Evolutionary conservation across 2,329 filamentous ascomycete genomes (phyloP).

Genomic region (Alternaria sp.): DNA sequence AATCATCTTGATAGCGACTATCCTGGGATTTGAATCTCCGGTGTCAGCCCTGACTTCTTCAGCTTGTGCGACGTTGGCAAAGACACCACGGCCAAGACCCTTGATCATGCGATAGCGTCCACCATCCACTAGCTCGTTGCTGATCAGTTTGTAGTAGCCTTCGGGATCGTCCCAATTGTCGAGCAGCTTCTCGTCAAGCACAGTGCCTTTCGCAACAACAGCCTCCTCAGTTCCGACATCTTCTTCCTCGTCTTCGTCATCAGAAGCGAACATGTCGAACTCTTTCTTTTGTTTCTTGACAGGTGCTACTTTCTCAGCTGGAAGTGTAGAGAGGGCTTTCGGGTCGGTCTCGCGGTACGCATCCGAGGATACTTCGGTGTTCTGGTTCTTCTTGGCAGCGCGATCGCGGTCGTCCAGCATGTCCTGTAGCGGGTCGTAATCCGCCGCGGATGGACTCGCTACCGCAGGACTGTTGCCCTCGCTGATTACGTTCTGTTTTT

Average conservation of each 20-base stretch:
- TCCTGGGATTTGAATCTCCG: conserved; percentile 56
- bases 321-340: conserved; percentile 60
- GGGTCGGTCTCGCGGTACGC: conserved; percentile 66
- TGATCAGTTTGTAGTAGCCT: conserved; percentile 94
- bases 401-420: conserved; percentile 83
- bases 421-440: conserved; percentile 88
- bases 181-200: conserved; percentile 74
- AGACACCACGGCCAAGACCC: conserved; percentile 91
- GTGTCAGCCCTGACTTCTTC: conserved; percentile 37
- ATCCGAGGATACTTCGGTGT: conserved; percentile 51
- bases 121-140: conserved; percentile 85
- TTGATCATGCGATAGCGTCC: conserved; percentile 88
- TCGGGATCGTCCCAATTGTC: conserved; percentile 95
- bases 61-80: conserved; percentile 92
- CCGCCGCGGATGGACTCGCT: conserved; percentile 86
- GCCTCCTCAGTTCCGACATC: conserved; percentile 64
- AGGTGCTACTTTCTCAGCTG: conserved; percentile 43
- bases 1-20: conserved; percentile 98
- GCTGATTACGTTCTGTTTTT: conserved; percentile 50
- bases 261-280: conserved; percentile 70
- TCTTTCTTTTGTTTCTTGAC: conserved; percentile 56
- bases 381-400: conserved; percentile 64
- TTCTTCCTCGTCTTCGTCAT: conserved; percentile 73
- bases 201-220: conserved; percentile 32
- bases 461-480: conserved; percentile 40